phyloP scores from a whole-genome alignment of 1,139 yeast genomes.

The Lodderomyces orthopsilosis region DNA sequence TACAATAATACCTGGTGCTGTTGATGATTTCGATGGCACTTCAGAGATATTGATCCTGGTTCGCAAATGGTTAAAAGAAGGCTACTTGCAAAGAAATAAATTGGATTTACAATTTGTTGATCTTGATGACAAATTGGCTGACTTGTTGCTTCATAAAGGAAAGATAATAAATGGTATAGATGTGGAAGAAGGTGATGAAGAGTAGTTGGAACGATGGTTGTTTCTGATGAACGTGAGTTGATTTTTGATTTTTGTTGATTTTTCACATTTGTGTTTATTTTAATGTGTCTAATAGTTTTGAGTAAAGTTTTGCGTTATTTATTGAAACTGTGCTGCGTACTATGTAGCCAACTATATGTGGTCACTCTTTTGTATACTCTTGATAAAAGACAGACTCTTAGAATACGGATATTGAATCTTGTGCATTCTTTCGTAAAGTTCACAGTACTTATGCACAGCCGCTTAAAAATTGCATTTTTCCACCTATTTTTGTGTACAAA shows the following conservation, averaged over 20 bases:
- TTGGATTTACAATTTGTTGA: not conserved
- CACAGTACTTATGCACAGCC: too few species aligned
- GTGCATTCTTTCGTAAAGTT: too few species aligned
- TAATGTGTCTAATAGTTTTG: not conserved
- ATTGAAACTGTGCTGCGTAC: too few species aligned
- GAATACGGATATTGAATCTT: too few species aligned
- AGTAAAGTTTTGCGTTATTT: too few species aligned
- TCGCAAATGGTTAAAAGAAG: slow-evolving; percentile 34
- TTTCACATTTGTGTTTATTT: too few species aligned
- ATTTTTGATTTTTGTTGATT: too few species aligned
- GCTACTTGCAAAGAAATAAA: not conserved
- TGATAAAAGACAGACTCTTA: too few species aligned
- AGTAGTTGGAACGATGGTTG: slow-evolving; percentile 12
- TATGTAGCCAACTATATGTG: too few species aligned
- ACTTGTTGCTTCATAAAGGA: slow-evolving; percentile 33
- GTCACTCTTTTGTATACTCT: too few species aligned
- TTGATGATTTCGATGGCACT: slow-evolving; percentile 23
- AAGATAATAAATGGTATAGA: slow-evolving; percentile 32
- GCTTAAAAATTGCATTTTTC: too few species aligned
- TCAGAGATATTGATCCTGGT: slow-evolving; percentile 28
- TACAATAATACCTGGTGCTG: slow-evolving; percentile 21
- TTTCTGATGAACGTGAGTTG: slow-evolving; percentile 6
- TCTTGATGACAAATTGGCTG: slow-evolving; percentile 22
- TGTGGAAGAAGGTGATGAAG: slow-evolving; percentile 20
- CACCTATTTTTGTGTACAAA: too few species aligned